Evolutionary conservation across 2,329 filamentous ascomycete genomes (phyloP).

Genomic region (Ceratocystis ficicola): DNA sequence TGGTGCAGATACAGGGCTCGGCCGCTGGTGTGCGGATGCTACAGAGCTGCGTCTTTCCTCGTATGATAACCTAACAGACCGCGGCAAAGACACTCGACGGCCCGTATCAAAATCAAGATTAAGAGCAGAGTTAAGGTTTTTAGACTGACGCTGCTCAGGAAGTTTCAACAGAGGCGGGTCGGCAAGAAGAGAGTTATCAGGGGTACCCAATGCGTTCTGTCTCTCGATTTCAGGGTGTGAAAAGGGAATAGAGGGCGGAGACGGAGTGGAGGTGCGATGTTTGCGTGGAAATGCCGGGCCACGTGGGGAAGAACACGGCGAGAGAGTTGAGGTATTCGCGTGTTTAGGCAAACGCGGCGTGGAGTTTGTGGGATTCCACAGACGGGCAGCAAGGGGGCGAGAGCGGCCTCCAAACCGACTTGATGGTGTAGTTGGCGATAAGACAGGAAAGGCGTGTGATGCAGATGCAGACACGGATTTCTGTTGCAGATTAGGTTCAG

Average conservation of each 20-base stretch:
- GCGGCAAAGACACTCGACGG: constrained; percentile 42
- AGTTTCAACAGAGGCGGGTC: constrained; percentile 42
- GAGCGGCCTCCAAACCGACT: constrained; percentile 27
- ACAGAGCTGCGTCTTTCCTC: constrained; percentile 33
- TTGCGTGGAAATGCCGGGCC: constrained; percentile 26
- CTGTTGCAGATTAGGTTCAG: constrained; percentile 5
- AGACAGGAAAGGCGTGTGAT: background rate
- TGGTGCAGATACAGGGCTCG: background rate
- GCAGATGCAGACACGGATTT: constrained; percentile 9
- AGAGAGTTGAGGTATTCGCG: constrained; percentile 22
- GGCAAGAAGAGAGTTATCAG: constrained; percentile 31
- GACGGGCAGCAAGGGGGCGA: constrained; percentile 37
- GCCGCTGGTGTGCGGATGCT: background rate
- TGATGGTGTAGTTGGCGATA: constrained; percentile 8
- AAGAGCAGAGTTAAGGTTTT: constrained; percentile 35
- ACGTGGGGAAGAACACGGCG: background rate
- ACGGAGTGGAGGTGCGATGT: constrained; percentile 43
- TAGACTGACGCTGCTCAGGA: constrained; percentile 38
- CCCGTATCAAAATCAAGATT: constrained; percentile 38
- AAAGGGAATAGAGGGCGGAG: constrained; percentile 41
- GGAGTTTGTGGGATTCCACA: constrained; percentile 51
- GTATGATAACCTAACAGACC: constrained; percentile 42
- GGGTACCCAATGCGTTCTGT: constrained; percentile 30
- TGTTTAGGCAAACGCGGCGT: constrained; percentile 35
- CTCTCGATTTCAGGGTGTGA: constrained; percentile 35